Conservation (phyloP, 2,329 filamentous ascomycete genomes). For the Stagonosporopsis chrysanthemi region DNA sequence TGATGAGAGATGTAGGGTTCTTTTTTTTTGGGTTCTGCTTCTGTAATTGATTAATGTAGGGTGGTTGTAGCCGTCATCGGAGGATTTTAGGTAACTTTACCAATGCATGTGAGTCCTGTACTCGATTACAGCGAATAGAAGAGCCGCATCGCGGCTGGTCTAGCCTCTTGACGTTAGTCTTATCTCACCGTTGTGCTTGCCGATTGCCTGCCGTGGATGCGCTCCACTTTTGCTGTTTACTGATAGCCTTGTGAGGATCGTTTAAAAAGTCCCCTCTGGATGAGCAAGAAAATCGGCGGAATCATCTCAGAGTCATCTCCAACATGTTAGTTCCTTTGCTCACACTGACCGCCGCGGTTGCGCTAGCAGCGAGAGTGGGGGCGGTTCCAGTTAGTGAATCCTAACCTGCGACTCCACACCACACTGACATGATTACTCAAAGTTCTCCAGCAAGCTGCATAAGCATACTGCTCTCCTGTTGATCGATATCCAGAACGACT, state of each 20-base stretch:
- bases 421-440: neutral
- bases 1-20: too few species aligned
- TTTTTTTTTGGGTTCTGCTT: too few species aligned
- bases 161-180: neutral
- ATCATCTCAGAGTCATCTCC: neutral
- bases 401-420: neutral
- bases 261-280: neutral
- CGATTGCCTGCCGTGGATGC: constrained; percentile 1
- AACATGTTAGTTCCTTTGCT: constrained; percentile 2
- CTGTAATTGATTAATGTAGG: neutral
- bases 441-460: constrained; percentile 29
- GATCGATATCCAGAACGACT: constrained; percentile 39
- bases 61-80: neutral
- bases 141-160: neutral
- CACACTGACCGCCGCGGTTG: neutral
- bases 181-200: neutral
- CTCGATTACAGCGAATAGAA: neutral
- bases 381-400: constrained; percentile 12
- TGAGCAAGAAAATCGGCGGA: neutral
- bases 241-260: neutral
- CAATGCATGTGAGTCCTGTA: constrained; percentile 2
- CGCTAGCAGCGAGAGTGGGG: constrained; percentile 1
- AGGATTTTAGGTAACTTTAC: neutral
- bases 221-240: constrained; percentile 3
- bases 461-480: constrained; percentile 32